Evolutionary conservation across 306 rosid genomes (phyloP).

Genomic region (Betula pendula): DNA sequence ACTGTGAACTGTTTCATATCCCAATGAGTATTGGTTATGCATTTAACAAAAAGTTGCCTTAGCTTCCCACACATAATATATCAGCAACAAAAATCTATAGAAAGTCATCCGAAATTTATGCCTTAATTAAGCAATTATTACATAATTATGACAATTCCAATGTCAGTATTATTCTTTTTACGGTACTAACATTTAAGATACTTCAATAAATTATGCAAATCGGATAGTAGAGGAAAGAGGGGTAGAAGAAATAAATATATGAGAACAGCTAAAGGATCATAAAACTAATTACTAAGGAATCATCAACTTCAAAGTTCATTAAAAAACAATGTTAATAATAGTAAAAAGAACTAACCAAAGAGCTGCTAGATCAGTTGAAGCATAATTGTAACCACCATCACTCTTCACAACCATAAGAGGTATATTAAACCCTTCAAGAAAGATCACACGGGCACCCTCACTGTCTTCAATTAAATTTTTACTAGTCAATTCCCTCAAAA

Average conservation of each 20-base stretch:
- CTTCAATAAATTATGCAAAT: not conserved
- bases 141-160: not conserved
- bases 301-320: constrained; percentile 13
- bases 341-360: constrained; percentile 57
- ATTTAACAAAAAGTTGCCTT: not conserved
- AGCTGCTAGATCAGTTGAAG: constrained; percentile 88
- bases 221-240: not conserved
- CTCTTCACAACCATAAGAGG: constrained; percentile 97
- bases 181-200: not conserved
- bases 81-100: not conserved
- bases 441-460: constrained; percentile 87
- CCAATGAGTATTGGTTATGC: not conserved
- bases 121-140: not conserved
- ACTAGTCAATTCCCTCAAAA: constrained; percentile 59
- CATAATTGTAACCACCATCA: constrained; percentile 94
- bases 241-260: not conserved
- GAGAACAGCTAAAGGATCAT: constrained; percentile 18
- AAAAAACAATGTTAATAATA: constrained; percentile 1
- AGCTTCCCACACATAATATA: too few relatives aligned
- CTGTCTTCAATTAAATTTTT: constrained; percentile 75
- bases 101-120: not conserved
- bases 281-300: constrained; percentile 11
- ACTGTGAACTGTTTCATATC: not conserved
- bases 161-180: not conserved
- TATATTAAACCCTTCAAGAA: constrained; percentile 63